Conservation (phyloP, 257 asterid genomes). For the Dorcoceras hygrometricum region DNA sequence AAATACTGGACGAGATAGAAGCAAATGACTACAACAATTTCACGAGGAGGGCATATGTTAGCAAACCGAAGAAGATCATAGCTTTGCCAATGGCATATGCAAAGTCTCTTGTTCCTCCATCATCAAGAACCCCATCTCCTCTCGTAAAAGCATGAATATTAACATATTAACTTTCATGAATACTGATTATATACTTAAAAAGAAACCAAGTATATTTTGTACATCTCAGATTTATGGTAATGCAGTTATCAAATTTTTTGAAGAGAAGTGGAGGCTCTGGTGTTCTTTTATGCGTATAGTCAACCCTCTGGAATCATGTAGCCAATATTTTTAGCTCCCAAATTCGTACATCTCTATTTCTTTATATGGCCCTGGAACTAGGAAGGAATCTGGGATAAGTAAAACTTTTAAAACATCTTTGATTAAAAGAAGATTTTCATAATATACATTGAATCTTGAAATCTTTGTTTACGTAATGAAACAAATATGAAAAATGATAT, state of each 20-base stretch:
- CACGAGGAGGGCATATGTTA: conserved; percentile 85
- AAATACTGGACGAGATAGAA: conserved; percentile 90
- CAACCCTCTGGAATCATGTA: too few relatives aligned
- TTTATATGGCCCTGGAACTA: too few relatives aligned
- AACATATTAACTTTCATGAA: not conserved
- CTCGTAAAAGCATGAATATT: conserved; percentile 48
- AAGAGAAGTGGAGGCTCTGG: not conserved
- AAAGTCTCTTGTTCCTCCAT: conserved; percentile 70
- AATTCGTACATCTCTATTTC: too few relatives aligned
- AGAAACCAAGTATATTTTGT: not conserved
- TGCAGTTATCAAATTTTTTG: too few relatives aligned
- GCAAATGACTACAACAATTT: conserved; percentile 95
- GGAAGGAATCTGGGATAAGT: too few relatives aligned
- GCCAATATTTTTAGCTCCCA: too few relatives aligned
- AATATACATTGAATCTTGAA: too few relatives aligned
- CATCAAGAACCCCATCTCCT: conserved; percentile 41
- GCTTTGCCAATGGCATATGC: conserved; percentile 90
- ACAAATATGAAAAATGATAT: too few relatives aligned
- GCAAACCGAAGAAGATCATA: conserved; percentile 79
- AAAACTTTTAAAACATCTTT: too few relatives aligned
- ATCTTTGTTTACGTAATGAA: too few relatives aligned
- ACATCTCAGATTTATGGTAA: not conserved
- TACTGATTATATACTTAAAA: not conserved
- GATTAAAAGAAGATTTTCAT: too few relatives aligned
- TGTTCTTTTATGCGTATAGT: too few relatives aligned